Conservation (phyloP, 805 yeast species). For the Suhomyces xylopsoci region DNA sequence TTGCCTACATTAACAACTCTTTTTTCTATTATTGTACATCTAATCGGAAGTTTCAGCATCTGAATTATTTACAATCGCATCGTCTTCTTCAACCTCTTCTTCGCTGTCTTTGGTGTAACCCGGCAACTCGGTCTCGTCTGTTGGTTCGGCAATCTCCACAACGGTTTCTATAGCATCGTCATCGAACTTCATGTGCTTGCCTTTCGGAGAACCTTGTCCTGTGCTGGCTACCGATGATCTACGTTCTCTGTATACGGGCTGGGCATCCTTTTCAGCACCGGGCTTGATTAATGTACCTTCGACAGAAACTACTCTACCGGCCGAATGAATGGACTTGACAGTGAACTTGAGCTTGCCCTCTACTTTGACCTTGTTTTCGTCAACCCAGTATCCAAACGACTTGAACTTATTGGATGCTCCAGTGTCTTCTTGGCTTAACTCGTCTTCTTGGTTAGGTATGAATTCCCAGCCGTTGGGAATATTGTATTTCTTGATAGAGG, state of each 20-base stretch:
- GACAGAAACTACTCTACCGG: slow-evolving; percentile 79
- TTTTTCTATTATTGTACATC: background rate
- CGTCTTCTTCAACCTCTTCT: slow-evolving; percentile 20
- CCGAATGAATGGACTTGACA: slow-evolving; percentile 66
- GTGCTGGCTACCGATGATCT: slow-evolving; percentile 21
- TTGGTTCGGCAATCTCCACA: slow-evolving; percentile 13
- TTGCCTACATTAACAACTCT: too few species aligned
- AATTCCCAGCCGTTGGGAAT: slow-evolving; percentile 89
- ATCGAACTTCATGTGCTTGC: slow-evolving; percentile 44
- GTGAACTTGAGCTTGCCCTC: slow-evolving; percentile 82
- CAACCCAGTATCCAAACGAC: slow-evolving; percentile 86
- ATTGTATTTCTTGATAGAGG: slow-evolving; percentile 77
- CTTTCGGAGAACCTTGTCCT: slow-evolving; percentile 2
- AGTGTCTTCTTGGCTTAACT: slow-evolving; percentile 18
- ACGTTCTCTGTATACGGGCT: slow-evolving; percentile 49
- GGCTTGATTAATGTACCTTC: slow-evolving; percentile 80
- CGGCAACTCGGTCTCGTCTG: slow-evolving; percentile 16
- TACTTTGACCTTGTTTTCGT: slow-evolving; percentile 65
- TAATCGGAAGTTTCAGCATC: slow-evolving; percentile 16
- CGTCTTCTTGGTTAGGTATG: slow-evolving; percentile 75
- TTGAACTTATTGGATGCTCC: slow-evolving; percentile 29
- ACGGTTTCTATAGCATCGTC: slow-evolving; percentile 13
- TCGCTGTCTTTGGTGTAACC: slow-evolving; percentile 17
- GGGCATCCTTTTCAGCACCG: slow-evolving; percentile 51
- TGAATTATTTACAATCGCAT: slow-evolving; percentile 19